Base-by-base conservation (phyloP, 2,329 filamentous ascomycete species). In the Colletotrichum lindemuthianum region DNA sequence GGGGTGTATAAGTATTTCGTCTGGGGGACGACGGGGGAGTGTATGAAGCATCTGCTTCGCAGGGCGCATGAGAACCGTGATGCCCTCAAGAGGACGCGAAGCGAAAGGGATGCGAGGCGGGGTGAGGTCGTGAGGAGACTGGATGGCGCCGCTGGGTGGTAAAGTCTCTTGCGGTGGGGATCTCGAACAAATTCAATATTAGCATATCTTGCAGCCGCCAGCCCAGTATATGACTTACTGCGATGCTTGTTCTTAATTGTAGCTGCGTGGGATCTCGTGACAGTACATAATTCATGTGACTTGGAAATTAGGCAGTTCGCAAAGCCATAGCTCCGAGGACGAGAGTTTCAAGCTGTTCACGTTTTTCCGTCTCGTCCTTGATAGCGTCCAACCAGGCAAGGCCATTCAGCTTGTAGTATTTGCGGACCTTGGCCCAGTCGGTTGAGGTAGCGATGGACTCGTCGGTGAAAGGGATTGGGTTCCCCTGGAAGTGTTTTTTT, bases 321-420 rank as follows among this genome's bases (percentile, higher is more conserved):
- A 96, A 75, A 1, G 93, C 92, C 86, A 97, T 96, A 13, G 87
- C 85, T 2, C 91, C 89, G 58, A 97, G 71, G 6, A 95, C 81
- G 45, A 92, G 81, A 57, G 86, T 82, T 73, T 96, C 92, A 47
- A 92, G 80, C 71, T 91, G 86, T 63, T 74, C 80, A 60, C 75
- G 79, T 71, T 79, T 83, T 67, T 77, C 72, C 16, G 71, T 68
- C 32, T 81, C 76, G 58, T 84, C 79, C 66, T 77, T 77, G 8
- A 82, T 75, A 15, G 76, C 75, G 48, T 84, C 79, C 2, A 87
- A 71, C 69, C 82, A 84, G 50, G 80, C 77, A n/a, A 87, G 74
- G 8, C 84, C 82, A 67, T 91, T 91, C 36, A 97, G 78, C 75
- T 97, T 97, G 78, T 97, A 97, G 67, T 92, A 88, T 78, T 97